These are phyloP conservation scores for Aspergillus sparsus DNA, from an alignment of 495 filamentous ascomycete genomes.

Conservation along the genomic window DNA sequence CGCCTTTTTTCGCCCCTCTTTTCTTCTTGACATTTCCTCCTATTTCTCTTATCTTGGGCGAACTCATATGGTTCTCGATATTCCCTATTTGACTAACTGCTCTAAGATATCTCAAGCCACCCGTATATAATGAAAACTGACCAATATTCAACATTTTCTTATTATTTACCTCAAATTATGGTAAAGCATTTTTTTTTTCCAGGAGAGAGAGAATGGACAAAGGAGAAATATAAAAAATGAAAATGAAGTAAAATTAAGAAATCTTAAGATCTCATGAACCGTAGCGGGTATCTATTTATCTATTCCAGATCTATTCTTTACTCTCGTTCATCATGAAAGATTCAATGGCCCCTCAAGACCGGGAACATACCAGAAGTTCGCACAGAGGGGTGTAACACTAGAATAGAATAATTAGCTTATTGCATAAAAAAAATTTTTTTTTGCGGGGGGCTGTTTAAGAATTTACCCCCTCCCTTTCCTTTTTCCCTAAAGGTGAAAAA, in stretches of 20 bases:
- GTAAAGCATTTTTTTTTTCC: too few relatives aligned
- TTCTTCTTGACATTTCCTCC: background rate
- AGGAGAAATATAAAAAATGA: slow-evolving; percentile 6
- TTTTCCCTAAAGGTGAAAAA: slow-evolving; percentile 6
- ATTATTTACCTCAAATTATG: too few relatives aligned
- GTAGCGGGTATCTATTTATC: slow-evolving; percentile 32
- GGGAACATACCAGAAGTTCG: slow-evolving; percentile 88
- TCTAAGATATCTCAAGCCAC: too few relatives aligned
- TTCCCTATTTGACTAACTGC: background rate
- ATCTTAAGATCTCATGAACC: slow-evolving; percentile 18
- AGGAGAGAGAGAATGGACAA: background rate
- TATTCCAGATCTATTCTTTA: slow-evolving; percentile 13
- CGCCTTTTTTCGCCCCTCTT: background rate
- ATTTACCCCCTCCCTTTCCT: too few relatives aligned
- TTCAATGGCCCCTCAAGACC: slow-evolving; percentile 68
- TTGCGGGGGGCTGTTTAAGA: background rate
- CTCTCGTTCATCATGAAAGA: slow-evolving; percentile 35
- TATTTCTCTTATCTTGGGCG: background rate
- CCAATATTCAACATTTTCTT: too few relatives aligned
- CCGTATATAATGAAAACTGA: too few relatives aligned
- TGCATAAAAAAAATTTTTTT: background rate
- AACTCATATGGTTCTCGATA: background rate
- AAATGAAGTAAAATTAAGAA: slow-evolving; percentile 4
- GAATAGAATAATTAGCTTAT: slow-evolving; percentile 41
- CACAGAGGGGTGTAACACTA: slow-evolving; percentile 86